These are phyloP conservation scores for Uromyces viciae-fabae DNA, from an alignment of 1,284 basidiomycete genomes.

Conservation along the genomic window DNA sequence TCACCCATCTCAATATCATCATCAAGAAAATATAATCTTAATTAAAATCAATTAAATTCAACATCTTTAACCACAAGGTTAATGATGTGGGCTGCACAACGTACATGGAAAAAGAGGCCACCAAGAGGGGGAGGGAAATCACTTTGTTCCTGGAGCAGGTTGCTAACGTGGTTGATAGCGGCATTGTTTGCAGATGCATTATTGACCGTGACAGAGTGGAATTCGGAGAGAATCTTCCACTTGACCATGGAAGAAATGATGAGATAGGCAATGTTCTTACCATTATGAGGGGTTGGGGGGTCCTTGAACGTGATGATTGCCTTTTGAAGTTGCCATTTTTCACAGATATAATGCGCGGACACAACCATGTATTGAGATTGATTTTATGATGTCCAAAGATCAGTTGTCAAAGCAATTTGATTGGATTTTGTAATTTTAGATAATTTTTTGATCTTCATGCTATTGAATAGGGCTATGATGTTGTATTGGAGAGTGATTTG, in stretches of 20 bases:
- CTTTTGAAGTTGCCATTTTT: not conserved
- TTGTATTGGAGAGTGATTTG: not conserved
- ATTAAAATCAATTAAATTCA: too few relatives aligned
- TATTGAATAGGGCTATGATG: not conserved
- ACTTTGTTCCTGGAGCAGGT: not conserved
- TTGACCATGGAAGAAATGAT: not conserved
- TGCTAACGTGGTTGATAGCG: not conserved
- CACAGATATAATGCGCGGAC: not conserved
- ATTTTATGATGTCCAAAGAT: not conserved
- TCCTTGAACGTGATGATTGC: not conserved
- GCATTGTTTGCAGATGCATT: not conserved
- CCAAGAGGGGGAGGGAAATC: not conserved
- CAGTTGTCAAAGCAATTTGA: not conserved
- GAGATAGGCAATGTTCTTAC: not conserved
- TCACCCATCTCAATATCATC: too few relatives aligned
- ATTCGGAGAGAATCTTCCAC: not conserved
- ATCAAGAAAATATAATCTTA: too few relatives aligned
- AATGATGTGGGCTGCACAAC: not conserved
- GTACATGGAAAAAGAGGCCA: not conserved
- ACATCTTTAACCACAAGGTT: conserved; percentile 9
- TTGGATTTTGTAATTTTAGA: not conserved
- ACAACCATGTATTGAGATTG: not conserved
- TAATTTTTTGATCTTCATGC: not conserved
- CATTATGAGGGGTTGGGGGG: not conserved
- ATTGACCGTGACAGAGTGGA: not conserved